Evolutionary conservation across 2,329 filamentous ascomycete species (phyloP).

Genomic region (Fusarium pilosicola): DNA sequence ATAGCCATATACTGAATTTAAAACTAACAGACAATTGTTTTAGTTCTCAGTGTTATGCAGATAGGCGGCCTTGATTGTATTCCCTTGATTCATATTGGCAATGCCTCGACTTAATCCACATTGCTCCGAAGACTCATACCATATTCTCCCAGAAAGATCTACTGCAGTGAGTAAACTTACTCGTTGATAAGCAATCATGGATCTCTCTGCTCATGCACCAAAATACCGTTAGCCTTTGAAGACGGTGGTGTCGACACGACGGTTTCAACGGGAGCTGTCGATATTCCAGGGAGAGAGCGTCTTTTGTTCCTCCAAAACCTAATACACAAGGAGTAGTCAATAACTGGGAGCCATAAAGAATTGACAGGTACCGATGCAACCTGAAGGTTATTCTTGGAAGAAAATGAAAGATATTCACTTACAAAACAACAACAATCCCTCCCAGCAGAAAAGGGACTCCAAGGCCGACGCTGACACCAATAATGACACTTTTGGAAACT

Average conservation of each 20-base stretch:
- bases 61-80: too few species aligned
- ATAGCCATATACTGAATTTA: too few species aligned
- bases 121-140: fast-evolving
- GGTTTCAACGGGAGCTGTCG: fast-evolving
- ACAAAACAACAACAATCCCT: conserved; percentile 46
- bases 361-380: fast-evolving
- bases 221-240: fast-evolving
- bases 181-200: fast-evolving
- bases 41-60: too few species aligned
- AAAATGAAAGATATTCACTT: background rate
- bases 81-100: too few species aligned
- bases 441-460: conserved; percentile 53
- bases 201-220: background rate
- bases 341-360: fast-evolving
- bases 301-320: background rate
- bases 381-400: fast-evolving
- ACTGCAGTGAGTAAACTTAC: fast-evolving
- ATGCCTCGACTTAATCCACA: too few species aligned
- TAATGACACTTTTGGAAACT: conserved; percentile 56
- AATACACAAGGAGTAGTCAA: fast-evolving
- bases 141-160: fast-evolving
- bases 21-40: too few species aligned
- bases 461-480: conserved; percentile 60
- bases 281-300: fast-evolving
- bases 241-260: fast-evolving